These are phyloP conservation scores for Beauveria pseudobassiana DNA, from an alignment of 2,329 filamentous ascomycete genomes.

Conservation along the genomic window DNA sequence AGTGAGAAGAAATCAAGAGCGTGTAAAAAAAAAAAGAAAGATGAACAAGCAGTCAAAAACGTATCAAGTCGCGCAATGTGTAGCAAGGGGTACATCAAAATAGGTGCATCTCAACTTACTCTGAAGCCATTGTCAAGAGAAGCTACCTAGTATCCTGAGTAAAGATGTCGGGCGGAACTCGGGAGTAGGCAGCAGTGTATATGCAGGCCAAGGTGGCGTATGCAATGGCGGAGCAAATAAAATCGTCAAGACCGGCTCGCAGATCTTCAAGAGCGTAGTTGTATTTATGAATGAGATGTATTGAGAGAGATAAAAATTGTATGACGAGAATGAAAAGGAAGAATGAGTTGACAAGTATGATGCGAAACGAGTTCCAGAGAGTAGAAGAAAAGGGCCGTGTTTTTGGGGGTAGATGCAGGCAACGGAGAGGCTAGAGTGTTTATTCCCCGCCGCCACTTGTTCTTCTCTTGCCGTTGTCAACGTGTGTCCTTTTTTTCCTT, in stretches of 20 bases:
- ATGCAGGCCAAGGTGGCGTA: too few relatives aligned
- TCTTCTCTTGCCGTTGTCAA: not conserved
- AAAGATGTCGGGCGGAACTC: not conserved
- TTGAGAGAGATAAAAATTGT: not conserved
- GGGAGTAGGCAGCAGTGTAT: not conserved
- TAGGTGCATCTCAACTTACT: not conserved
- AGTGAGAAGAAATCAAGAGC: not conserved
- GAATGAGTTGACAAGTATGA: too few relatives aligned
- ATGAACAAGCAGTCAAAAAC: not conserved
- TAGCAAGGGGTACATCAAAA: not conserved
- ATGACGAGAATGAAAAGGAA: not conserved
- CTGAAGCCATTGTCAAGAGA: slow-evolving; percentile 3
- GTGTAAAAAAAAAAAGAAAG: not conserved
- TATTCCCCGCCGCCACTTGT: slow-evolving; percentile 1
- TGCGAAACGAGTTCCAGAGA: not conserved
- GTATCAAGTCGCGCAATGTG: not conserved
- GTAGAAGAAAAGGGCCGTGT: not conserved
- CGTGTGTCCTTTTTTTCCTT: not conserved
- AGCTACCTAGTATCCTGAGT: not conserved
- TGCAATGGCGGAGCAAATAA: too few relatives aligned
- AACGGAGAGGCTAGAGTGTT: not conserved
- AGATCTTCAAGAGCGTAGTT: not conserved
- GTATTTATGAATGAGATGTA: not conserved
- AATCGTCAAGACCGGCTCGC: not conserved
- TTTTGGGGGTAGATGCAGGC: not conserved